Percentiles rank a stretch among this genome's conserved stretches.
phyloP scores from a whole-genome alignment of 2,329 filamentous ascomycete species.

The Akanthomyces muscarius region DNA sequence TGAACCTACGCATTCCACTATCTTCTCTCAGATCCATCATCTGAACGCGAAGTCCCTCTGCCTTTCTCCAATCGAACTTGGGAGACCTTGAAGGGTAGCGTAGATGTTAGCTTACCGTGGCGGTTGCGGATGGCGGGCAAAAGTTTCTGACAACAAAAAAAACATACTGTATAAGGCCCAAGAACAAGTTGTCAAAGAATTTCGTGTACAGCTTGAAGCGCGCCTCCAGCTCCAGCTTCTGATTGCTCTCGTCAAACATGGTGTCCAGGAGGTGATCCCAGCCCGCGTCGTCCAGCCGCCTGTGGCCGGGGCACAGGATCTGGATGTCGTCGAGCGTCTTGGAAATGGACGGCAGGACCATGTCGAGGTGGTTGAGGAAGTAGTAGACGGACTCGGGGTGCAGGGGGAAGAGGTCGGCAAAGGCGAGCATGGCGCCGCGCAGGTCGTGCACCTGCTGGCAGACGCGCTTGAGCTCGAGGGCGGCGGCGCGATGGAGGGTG shows the following conservation, averaged over 20 bases:
- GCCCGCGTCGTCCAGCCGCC: background rate
- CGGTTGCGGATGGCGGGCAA: conserved; percentile 20
- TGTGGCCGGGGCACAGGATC: background rate
- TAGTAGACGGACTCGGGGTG: background rate
- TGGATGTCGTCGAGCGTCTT: conserved; percentile 3
- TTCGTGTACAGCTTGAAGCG: conserved; percentile 2
- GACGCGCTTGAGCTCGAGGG: background rate
- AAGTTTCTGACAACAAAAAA: background rate
- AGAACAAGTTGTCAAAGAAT: conserved; percentile 6
- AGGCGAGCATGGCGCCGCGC: conserved; percentile 8
- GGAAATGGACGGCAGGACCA: conserved; percentile 5
- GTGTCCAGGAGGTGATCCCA: conserved; percentile 1
- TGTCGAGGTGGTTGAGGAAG: conserved; percentile 13
- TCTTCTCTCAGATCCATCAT: conserved; percentile 50
- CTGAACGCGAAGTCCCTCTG: conserved; percentile 46
- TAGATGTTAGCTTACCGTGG: conserved; percentile 28
- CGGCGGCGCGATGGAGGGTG: background rate
- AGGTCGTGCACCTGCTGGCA: background rate
- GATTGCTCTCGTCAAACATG: background rate
- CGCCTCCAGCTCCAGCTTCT: background rate
- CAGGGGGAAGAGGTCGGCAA: conserved; percentile 15
- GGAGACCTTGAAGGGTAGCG: conserved; percentile 24
- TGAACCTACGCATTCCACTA: conserved; percentile 48
- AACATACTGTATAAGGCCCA: conserved; percentile 5
- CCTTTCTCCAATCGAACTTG: conserved; percentile 51